Evolutionary conservation across 345 rosid species (phyloP), one percentile per base, ranked within the genome.

Genomic region (Dovyalis caffra): DNA sequence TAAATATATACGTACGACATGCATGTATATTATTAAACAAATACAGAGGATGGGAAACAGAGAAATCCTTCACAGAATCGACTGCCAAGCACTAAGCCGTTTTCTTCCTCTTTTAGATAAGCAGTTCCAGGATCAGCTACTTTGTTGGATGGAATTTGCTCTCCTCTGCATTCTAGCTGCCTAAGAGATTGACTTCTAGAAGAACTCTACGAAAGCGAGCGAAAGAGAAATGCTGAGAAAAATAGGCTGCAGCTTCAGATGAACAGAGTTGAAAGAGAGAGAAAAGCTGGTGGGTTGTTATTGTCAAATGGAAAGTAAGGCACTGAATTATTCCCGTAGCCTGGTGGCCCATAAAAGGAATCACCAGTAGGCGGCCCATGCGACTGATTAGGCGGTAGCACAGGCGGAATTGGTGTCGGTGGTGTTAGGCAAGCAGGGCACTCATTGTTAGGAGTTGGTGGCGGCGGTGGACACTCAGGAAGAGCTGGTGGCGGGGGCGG

Each of bases 311-410:
- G 20, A 6, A 34, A 70, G 64, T 69, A 76, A 11, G 74, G 64
- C 23, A 15, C 32, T 18, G 79, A 69, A 34, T 69, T 70, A 35
- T 38, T 47, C 1, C 69, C 69, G 35, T 69, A 45, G 16, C 64
- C 64, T 20, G 79, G 79, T 10, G 74, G 79, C 3, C 38, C 64
- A 37, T 69, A 69, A 70, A 76, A 18, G 28, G 2, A 21, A 18
- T 63, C 47, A 5, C 61, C 9, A 1, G 32, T 34, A 20, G 68
- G 68, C 31, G 67, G 33, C 15, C 15, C 21, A 57, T 26, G 29
- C 25, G 65, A 47, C 74, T 0, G 64, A 16, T 12, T 31, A 21
- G 45, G 23, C 29, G 64, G 71, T 2, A 0, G 38, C 10, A 31
- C 37, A 31, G 25, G 64, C 16, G 64, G 70, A 66, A 37, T 14